Conservation (phyloP, 2,329 filamentous ascomycete genomes). For the Ophiocordyceps camponoti-floridani region DNA sequence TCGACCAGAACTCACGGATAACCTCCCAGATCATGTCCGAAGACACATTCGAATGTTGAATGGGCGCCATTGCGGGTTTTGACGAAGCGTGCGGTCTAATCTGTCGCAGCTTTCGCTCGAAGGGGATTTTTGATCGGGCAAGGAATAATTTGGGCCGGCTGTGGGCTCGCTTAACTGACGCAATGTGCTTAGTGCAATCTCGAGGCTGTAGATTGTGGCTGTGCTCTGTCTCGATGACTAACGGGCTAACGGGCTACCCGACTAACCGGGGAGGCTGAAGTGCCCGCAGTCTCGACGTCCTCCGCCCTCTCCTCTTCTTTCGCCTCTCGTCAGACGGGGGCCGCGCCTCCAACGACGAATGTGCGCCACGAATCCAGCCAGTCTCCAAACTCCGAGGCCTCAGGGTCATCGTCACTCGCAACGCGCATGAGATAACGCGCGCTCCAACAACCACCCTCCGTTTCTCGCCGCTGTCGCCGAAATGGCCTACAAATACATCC, state of each 20-base stretch:
- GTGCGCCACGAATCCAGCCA: background rate
- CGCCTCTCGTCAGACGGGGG: background rate
- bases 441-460: background rate
- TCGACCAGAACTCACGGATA: constrained; percentile 61
- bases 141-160: constrained; percentile 12
- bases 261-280: no score
- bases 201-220: background rate
- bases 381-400: background rate
- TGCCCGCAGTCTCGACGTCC: background rate
- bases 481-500: constrained; percentile 51
- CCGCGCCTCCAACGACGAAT: background rate
- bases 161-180: constrained; percentile 23
- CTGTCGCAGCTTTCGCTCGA: background rate
- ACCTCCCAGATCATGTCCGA: constrained; percentile 89
- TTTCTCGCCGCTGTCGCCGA: constrained; percentile 5
- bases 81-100: constrained; percentile 10
- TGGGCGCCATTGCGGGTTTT: constrained; percentile 34
- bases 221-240: background rate
- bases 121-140: background rate
- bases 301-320: background rate
- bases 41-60: constrained; percentile 56
- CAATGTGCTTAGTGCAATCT: constrained; percentile 9
- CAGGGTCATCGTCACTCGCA: background rate
- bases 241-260: no score
- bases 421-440: background rate